Conservation (phyloP, 2,329 filamentous ascomycete genomes). For the Amesomyces nigricolor region DNA sequence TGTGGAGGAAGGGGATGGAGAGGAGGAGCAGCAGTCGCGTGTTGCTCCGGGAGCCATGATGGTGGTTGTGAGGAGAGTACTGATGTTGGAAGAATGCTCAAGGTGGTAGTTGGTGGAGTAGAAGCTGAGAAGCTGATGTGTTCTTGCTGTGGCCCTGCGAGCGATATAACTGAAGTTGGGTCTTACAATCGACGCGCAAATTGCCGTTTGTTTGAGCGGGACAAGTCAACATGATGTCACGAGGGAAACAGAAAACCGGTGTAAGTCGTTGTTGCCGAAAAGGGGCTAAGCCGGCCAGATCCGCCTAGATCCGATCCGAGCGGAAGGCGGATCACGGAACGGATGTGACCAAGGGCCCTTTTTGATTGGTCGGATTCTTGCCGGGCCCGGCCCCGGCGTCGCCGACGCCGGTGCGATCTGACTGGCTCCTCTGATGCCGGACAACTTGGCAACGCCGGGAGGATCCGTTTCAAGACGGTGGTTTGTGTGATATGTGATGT, state of each 20-base stretch:
- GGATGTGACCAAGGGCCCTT: constrained; percentile 14
- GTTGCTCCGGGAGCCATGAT: constrained; percentile 16
- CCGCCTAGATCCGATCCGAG: constrained; percentile 6
- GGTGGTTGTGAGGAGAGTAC: not conserved
- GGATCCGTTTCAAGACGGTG: not conserved
- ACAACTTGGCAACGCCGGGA: not conserved
- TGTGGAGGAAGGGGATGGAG: not conserved
- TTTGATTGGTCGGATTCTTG: constrained; percentile 18
- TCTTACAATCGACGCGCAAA: not conserved
- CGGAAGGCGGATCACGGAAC: constrained; percentile 25
- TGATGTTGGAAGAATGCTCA: not conserved
- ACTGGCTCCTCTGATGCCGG: constrained; percentile 1
- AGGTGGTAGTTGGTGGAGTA: not conserved
- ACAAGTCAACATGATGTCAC: constrained; percentile 17
- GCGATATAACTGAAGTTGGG: not conserved
- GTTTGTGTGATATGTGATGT: not conserved
- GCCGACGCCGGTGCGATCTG: constrained; percentile 1
- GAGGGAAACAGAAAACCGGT: not conserved
- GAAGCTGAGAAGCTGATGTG: not conserved
- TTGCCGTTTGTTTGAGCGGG: not conserved
- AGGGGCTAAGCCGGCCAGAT: not conserved
- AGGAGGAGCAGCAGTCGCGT: constrained; percentile 10
- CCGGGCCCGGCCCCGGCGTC: not conserved
- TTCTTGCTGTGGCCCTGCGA: not conserved
- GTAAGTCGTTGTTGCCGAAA: constrained; percentile 11